phyloP scores from a whole-genome alignment of 139 green algal genomes.

The Dunaliella primolecta region DNA sequence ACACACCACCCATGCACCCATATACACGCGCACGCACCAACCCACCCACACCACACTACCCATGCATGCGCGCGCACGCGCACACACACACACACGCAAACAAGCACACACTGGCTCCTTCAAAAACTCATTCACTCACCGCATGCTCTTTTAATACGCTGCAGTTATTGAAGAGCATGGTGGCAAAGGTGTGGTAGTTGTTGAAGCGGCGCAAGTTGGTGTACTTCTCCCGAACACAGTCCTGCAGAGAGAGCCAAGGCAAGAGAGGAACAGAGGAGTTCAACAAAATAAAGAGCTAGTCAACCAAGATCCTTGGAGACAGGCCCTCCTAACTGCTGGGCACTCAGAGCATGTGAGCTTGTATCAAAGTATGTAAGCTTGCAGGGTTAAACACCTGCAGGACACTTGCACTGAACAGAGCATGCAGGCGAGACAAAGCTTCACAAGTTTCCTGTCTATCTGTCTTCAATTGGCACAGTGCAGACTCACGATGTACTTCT shows the following conservation, averaged over 20 bases:
- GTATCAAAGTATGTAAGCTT: not conserved
- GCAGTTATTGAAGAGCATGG: slow-evolving; percentile 22
- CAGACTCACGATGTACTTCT: no score
- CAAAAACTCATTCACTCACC: not conserved
- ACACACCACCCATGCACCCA: not conserved
- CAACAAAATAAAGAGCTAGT: no score
- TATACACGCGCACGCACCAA: not conserved
- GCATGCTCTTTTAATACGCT: slow-evolving; percentile 3
- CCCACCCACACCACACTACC: not conserved
- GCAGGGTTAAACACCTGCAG: no score
- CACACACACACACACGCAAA: not conserved
- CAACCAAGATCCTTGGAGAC: no score
- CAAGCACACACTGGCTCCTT: no score
- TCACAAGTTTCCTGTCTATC: no score
- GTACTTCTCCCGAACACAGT: slow-evolving; percentile 14
- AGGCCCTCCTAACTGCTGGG: no score
- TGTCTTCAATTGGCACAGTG: no score
- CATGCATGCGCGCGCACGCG: not conserved
- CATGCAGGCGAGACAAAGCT: no score
- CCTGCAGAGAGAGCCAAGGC: slow-evolving; percentile 6
- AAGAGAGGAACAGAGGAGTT: no score
- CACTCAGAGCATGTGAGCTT: not conserved
- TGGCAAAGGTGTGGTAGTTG: slow-evolving; percentile 26
- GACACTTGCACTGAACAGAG: no score
- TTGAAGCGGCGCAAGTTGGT: slow-evolving; percentile 14